Evolutionary conservation across 2,329 filamentous ascomycete genomes (phyloP).

Genomic region (Venturia nashicola): DNA sequence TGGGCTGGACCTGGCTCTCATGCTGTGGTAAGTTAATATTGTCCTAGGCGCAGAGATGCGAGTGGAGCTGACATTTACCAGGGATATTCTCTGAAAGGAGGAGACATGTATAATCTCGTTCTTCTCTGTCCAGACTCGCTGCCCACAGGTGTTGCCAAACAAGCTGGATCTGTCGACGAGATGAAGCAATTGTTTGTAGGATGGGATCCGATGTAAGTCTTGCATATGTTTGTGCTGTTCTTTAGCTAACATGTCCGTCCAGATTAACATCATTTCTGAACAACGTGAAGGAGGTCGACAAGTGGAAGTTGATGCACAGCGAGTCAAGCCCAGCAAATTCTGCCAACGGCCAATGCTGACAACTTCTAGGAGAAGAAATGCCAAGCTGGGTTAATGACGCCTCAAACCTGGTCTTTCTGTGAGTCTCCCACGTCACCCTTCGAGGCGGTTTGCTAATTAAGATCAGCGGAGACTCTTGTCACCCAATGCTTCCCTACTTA

Average conservation of each 20-base stretch:
- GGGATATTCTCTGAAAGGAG: conserved; percentile 38
- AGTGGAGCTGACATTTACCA: not conserved
- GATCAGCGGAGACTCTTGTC: conserved; percentile 50
- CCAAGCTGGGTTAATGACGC: conserved; percentile 41
- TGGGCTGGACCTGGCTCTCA: conserved; percentile 54
- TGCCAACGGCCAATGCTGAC: not conserved
- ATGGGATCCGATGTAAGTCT: conserved; percentile 40
- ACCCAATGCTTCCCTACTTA: conserved; percentile 48
- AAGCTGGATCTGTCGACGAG: conserved; percentile 39
- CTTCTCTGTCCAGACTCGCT: conserved; percentile 39
- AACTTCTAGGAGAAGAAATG: conserved; percentile 33
- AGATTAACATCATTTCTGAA: conserved; percentile 30
- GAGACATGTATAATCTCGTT: conserved; percentile 39
- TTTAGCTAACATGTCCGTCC: not conserved
- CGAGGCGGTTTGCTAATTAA: conserved; percentile 38
- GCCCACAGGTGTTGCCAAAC: conserved; percentile 30
- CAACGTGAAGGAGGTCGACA: conserved; percentile 47
- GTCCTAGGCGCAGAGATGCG: not conserved
- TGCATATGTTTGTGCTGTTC: conserved; percentile 22
- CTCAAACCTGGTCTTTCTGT: conserved; percentile 36
- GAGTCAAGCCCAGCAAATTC: not conserved
- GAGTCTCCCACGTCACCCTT: conserved; percentile 1
- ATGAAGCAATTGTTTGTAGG: conserved; percentile 41
- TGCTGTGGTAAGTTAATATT: conserved; percentile 32
- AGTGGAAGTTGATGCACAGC: conserved; percentile 56